Percentiles rank a stretch among this genome's conserved stretches.
These are phyloP conservation scores for Pecoramyces ruminantium DNA, from an alignment of 192 early-diverging fungal genomes.

Conservation along the genomic window DNA sequence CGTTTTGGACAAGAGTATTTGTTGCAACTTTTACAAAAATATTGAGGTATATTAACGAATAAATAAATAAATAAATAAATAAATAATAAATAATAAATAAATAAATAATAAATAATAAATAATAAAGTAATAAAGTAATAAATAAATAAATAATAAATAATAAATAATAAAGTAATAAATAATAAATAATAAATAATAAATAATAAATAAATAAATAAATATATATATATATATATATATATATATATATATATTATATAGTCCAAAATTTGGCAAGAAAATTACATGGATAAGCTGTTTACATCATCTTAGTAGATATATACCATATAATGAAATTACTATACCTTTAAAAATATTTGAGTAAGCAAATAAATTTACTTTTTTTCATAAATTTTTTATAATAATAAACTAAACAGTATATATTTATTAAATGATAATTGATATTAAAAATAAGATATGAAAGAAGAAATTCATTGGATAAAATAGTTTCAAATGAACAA, in stretches of 20 bases:
- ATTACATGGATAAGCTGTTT: slow-evolving; percentile 62
- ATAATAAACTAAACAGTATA: background rate
- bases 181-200: too few relatives aligned
- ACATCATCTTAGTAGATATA: slow-evolving; percentile 35
- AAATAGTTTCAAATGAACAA: slow-evolving; percentile 8
- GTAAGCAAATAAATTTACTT: slow-evolving; percentile 15
- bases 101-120: too few relatives aligned
- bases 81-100: too few relatives aligned
- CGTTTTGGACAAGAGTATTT: slow-evolving; percentile 59
- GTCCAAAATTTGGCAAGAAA: slow-evolving; percentile 82
- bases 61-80: too few relatives aligned
- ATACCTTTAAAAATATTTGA: slow-evolving; percentile 51
- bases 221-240: too few relatives aligned
- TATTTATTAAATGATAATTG: too few relatives aligned
- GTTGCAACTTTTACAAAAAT: slow-evolving; percentile 72
- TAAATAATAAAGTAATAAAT: too few relatives aligned
- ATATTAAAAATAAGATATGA: background rate
- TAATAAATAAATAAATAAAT: too few relatives aligned
- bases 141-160: too few relatives aligned
- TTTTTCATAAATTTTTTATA: background rate
- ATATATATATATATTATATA: slow-evolving; percentile 12
- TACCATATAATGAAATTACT: slow-evolving; percentile 57
- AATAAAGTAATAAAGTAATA: too few relatives aligned
- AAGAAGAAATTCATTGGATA: background rate
- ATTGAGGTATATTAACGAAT: slow-evolving; percentile 50